phyloP scores from a whole-genome alignment of 208 protist species.

The Leishmania turanica region DNA sequence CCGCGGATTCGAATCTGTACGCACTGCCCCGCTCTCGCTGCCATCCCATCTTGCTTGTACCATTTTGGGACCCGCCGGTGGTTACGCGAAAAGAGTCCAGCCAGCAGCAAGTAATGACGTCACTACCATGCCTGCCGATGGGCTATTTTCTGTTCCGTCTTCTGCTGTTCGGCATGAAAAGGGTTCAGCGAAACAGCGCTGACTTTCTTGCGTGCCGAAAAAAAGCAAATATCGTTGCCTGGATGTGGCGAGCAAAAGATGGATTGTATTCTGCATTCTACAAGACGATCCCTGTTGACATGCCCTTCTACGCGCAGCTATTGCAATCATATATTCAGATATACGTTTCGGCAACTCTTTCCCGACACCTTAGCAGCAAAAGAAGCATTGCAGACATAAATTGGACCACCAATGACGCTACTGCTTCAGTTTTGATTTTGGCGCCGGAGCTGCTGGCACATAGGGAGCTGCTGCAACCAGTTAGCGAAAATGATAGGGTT shows the following conservation, averaged over 20 bases:
- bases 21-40: slow-evolving; percentile 45
- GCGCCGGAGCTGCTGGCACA: slow-evolving; percentile 33
- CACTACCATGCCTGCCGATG: slow-evolving; percentile 71
- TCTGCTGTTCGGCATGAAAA: slow-evolving; percentile 52
- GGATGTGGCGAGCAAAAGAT: slow-evolving; percentile 8
- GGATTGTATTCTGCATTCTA: background rate
- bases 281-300: slow-evolving; percentile 17
- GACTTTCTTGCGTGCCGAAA: slow-evolving; percentile 10
- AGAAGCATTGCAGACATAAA: slow-evolving; percentile 35
- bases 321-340: slow-evolving; percentile 33
- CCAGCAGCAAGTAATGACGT: slow-evolving; percentile 61
- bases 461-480: slow-evolving; percentile 14
- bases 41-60: slow-evolving; percentile 64
- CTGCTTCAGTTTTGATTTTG: slow-evolving; percentile 41
- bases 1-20: slow-evolving; percentile 56
- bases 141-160: slow-evolving; percentile 79
- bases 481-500: slow-evolving; percentile 14
- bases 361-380: slow-evolving; percentile 26
- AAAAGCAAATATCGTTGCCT: background rate
- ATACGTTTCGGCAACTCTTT: slow-evolving; percentile 27
- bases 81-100: slow-evolving; percentile 70
- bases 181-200: slow-evolving; percentile 16
- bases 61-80: slow-evolving; percentile 83
- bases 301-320: slow-evolving; percentile 36
- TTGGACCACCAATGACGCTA: slow-evolving; percentile 48